These are phyloP conservation scores for Pythium oligandrum DNA, from an alignment of 352 stramenopile species.

Conservation along the genomic window DNA sequence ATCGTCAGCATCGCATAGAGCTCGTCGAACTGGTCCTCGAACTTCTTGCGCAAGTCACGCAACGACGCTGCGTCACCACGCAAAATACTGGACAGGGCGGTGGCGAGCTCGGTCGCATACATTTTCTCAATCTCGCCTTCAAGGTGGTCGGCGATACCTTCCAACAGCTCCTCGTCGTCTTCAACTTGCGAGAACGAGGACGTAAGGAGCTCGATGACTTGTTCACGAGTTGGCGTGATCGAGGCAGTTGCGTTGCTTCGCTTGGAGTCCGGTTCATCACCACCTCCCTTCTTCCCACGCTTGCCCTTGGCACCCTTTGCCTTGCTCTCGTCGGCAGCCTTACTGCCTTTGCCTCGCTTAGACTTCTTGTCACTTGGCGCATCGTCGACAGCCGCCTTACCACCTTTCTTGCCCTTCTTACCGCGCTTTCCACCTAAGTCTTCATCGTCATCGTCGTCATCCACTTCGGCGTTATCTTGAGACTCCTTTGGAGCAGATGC, in stretches of 20 bases:
- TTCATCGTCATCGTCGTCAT: conserved; percentile 36
- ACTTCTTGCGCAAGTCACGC: conserved; percentile 61
- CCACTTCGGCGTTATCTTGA: conserved; percentile 21
- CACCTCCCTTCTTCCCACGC: conserved; percentile 19
- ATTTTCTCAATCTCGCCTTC: conserved; percentile 35
- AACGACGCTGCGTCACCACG: conserved; percentile 69
- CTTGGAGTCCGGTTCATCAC: conserved; percentile 11
- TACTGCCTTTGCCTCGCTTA: conserved; percentile 36
- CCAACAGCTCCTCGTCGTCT: conserved; percentile 68
- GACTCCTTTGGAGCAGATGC: conserved; percentile 2
- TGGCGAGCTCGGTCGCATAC: conserved; percentile 43
- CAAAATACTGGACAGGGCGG: conserved; percentile 57
- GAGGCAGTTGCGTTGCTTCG: conserved; percentile 12
- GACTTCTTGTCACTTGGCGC: conserved; percentile 23
- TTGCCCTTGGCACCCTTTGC: conserved; percentile 16
- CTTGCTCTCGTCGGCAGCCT: conserved; percentile 22
- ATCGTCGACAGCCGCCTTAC: conserved; percentile 12
- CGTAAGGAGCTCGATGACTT: conserved; percentile 37
- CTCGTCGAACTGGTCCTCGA: conserved; percentile 78
- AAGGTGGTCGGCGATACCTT: conserved; percentile 39
- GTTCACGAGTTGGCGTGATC: conserved; percentile 44
- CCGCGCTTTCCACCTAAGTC: conserved; percentile 32
- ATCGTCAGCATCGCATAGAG: conserved; percentile 37
- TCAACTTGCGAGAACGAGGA: conserved; percentile 48
- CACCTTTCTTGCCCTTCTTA: conserved; percentile 26